Evolutionary conservation across 1,139 yeast species (phyloP).

Genomic region (Sugiyamaella castrensis): DNA sequence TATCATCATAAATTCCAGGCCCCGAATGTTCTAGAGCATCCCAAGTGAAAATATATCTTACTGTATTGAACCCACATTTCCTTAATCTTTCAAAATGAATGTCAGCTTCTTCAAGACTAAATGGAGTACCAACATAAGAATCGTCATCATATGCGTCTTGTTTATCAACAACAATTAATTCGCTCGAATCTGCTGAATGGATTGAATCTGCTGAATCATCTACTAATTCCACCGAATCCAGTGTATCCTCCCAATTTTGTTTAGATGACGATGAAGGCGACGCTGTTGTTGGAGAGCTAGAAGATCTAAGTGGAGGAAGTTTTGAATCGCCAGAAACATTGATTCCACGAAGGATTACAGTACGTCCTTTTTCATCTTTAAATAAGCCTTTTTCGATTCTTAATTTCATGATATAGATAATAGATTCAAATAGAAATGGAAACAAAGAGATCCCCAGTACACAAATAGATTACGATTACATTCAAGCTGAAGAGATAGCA

Average conservation of each 20-base stretch:
- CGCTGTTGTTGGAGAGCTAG: constrained; percentile 48
- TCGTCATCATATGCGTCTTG: constrained; percentile 38
- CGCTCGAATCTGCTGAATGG: neutral
- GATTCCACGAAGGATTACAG: constrained; percentile 69
- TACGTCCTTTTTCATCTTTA: constrained; percentile 58
- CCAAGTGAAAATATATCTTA: constrained; percentile 80
- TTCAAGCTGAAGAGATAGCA: too few relatives aligned
- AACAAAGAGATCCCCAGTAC: too few relatives aligned
- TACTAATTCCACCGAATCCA: neutral
- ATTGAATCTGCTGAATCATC: neutral
- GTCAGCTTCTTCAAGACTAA: constrained; percentile 68
- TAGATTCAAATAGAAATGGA: too few relatives aligned
- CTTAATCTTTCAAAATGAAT: constrained; percentile 65
- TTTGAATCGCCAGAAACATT: constrained; percentile 78
- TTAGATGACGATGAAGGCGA: constrained; percentile 3
- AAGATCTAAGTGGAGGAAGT: constrained; percentile 46
- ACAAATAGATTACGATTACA: too few relatives aligned
- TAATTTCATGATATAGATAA: constrained; percentile 21
- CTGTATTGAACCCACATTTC: constrained; percentile 74
- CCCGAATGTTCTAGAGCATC: constrained; percentile 87
- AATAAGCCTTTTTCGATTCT: constrained; percentile 47
- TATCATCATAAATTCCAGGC: constrained; percentile 79
- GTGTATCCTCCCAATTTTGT: neutral
- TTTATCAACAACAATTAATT: neutral
- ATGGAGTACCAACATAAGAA: constrained; percentile 76